Percentiles rank a stretch among this genome's conserved stretches.
phyloP scores from a whole-genome alignment of 208 protist species.

The Leishmania turanica region DNA sequence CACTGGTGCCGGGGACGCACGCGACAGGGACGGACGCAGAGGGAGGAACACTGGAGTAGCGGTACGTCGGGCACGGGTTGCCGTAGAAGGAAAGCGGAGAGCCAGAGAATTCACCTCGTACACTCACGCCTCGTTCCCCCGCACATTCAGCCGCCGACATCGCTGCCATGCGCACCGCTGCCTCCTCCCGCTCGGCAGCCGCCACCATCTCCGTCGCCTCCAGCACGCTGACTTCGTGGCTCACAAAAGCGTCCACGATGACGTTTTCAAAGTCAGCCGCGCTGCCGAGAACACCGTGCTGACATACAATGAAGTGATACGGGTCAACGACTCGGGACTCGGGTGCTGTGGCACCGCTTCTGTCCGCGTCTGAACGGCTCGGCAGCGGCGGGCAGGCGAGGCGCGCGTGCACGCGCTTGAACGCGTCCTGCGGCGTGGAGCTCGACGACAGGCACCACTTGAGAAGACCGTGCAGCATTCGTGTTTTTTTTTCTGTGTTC shows the following conservation, averaged over 20 bases:
- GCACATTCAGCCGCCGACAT: neutral
- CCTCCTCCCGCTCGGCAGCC: neutral
- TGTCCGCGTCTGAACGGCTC: neutral
- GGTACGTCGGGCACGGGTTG: neutral
- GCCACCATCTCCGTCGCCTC: slow-evolving; percentile 22
- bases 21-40: neutral
- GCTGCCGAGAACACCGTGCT: slow-evolving; percentile 67
- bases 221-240: slow-evolving; percentile 32
- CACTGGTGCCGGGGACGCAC: neutral
- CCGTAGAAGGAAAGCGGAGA: neutral
- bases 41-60: neutral
- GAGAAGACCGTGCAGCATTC: slow-evolving; percentile 13
- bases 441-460: neutral
- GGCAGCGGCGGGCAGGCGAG: slow-evolving; percentile 11
- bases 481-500: neutral
- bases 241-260: slow-evolving; percentile 33
- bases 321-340: slow-evolving; percentile 33
- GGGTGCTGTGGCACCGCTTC: neutral
- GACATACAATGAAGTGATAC: slow-evolving; percentile 66
- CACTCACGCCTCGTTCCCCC: neutral
- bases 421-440: slow-evolving; percentile 16
- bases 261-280: slow-evolving; percentile 50
- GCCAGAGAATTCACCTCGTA: neutral
- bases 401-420: slow-evolving; percentile 8
- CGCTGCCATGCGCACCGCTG: neutral